A percentile compares a stretch with the other conserved stretches of the same genome.
These are phyloP conservation scores for Spergularia marina DNA, from an alignment of 148 eudicot genomes.

Conservation along the genomic window DNA sequence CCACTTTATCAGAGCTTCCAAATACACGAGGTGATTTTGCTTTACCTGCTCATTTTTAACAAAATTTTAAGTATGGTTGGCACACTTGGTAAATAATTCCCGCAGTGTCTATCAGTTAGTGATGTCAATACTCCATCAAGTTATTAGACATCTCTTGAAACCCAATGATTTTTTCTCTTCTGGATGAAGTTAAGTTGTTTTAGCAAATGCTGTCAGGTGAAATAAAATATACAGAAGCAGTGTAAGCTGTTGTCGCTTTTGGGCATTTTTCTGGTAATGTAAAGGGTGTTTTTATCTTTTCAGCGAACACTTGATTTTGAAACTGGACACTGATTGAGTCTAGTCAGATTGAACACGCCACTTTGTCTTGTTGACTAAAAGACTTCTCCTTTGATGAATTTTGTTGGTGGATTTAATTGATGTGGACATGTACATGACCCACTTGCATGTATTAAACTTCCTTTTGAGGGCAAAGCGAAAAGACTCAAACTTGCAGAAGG, in stretches of 20 bases:
- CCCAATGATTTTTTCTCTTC: neutral
- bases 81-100: neutral
- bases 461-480: too few relatives aligned
- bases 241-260: neutral
- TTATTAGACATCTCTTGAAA: neutral
- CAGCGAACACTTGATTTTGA: neutral
- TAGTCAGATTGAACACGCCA: neutral
- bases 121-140: neutral
- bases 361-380: neutral
- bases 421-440: conserved; percentile 22
- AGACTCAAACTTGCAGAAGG: conserved; percentile 79
- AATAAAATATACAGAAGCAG: neutral
- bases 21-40: conserved; percentile 49
- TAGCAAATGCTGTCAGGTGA: neutral
- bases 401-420: conserved; percentile 2
- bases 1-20: conserved; percentile 71
- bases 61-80: neutral
- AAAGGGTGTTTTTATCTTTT: neutral
- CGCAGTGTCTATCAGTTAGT: neutral
- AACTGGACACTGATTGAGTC: neutral
- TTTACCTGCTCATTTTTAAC: conserved; percentile 5
- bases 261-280: too few relatives aligned
- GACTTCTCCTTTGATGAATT: conserved; percentile 5
- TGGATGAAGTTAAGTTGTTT: neutral
- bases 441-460: too few relatives aligned